Evolutionary conservation across 768 basidiomycete genomes (phyloP).

Genomic region (Pleurotus eryngii): DNA sequence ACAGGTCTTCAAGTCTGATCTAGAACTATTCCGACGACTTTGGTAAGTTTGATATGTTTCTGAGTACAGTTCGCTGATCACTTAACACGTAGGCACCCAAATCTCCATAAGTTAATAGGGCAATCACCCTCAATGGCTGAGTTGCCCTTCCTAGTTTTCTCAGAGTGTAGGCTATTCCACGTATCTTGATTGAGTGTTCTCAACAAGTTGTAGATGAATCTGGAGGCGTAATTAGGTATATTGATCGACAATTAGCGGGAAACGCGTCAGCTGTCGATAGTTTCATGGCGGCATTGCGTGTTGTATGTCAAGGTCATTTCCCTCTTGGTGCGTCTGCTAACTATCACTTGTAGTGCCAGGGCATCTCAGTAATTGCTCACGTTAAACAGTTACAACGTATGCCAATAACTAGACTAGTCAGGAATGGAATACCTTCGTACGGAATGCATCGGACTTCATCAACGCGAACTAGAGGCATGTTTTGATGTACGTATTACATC

Average conservation of each 20-base stretch:
- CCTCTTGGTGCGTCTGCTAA: neutral
- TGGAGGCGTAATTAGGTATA: neutral
- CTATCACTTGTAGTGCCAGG: neutral
- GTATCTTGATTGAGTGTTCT: neutral
- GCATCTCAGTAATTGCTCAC: neutral
- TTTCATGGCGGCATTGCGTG: neutral
- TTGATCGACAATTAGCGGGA: neutral
- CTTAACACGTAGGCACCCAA: neutral
- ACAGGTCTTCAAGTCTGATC: neutral
- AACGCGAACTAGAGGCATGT: neutral
- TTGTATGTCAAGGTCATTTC: neutral
- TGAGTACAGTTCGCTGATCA: too few species aligned
- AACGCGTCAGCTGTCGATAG: neutral
- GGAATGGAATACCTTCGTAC: neutral
- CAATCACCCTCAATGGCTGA: neutral
- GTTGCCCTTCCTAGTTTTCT: neutral
- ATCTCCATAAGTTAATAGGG: neutral
- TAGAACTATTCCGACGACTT: neutral
- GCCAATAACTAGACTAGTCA: neutral
- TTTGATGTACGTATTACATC: neutral
- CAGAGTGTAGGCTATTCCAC: neutral
- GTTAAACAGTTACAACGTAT: neutral
- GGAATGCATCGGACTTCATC: neutral
- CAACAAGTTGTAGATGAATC: too few species aligned
- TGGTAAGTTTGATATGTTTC: neutral